Percentiles rank a stretch among this genome's conserved stretches.
Evolutionary conservation across 148 eudicot species (phyloP).

Genomic region (Vaccinium macrocarpon): DNA sequence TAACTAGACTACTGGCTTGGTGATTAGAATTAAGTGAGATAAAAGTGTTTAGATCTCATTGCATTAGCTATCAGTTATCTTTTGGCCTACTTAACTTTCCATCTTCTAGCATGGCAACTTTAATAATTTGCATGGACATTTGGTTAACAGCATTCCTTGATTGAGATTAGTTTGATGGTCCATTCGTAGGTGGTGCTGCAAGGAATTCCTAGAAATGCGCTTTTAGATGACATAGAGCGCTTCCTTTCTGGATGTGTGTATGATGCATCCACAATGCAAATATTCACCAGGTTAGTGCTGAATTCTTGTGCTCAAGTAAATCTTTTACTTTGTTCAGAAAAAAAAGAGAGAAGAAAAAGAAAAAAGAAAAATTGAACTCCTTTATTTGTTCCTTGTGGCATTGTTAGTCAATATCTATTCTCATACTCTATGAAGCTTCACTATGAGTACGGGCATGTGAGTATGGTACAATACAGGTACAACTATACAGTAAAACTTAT

Average conservation of each 20-base stretch:
- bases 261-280: conserved; percentile 46
- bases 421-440: too few relatives aligned
- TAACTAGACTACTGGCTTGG: background rate
- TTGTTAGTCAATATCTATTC: too few relatives aligned
- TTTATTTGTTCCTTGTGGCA: too few relatives aligned
- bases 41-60: background rate
- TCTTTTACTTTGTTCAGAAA: too few relatives aligned
- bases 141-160: background rate
- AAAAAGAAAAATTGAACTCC: too few relatives aligned
- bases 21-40: background rate
- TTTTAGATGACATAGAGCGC: conserved; percentile 57
- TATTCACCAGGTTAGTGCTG: conserved; percentile 44
- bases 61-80: background rate
- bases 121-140: background rate
- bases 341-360: too few relatives aligned
- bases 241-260: conserved; percentile 61
- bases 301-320: too few relatives aligned
- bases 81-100: background rate
- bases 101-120: background rate
- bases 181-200: conserved; percentile 50
- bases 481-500: too few relatives aligned
- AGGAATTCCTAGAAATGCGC: conserved; percentile 56
- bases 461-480: too few relatives aligned
- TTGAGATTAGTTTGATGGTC: background rate
- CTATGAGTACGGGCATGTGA: too few relatives aligned